Base-by-base conservation (phyloP, 2,329 filamentous ascomycete genomes). In the Lithohypha guttulata region DNA sequence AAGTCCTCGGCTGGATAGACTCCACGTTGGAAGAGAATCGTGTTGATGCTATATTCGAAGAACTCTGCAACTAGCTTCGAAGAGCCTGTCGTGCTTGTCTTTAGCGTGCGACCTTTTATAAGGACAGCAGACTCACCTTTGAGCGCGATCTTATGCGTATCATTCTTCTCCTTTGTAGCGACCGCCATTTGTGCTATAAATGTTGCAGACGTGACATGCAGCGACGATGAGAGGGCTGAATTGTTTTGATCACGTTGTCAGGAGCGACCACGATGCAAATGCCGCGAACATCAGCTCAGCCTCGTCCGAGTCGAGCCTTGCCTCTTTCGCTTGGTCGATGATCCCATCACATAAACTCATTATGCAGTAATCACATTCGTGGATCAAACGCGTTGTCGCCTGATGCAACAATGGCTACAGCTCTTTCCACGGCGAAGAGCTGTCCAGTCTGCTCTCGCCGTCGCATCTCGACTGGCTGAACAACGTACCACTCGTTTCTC, bases 1-100 rank as follows among this genome's bases (percentile, higher is more conserved):
- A 98, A 98, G 66, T 98, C 91, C 57, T 98, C 91, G 37, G 91
- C 85, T 18, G 91, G 91, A 62, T 98, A 80, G 6, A 80, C 76
- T 30, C 75, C 76, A 55, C 76, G 75, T 62, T 96, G 89, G 63
- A 94, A 95, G 37, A 84, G 89, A 51, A 25, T 14, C 27, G 14
- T 39, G 39, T 49, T 42, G 58, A 96, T 95, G 1, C 85, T 95
- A 63, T 94, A 98, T 70, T 98, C 86, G 58, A 98, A 98, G 61
- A 98, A 98, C 68, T 98, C 91, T 30, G 89, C 83, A 42, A 96
- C 86, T 25, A 93, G 75, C 63, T 89, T 93, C 26, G 85, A 77
- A 52, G 78, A 81, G 41, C 78, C 75, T 77, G 48, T 10, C 4
- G 9, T 11, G 26, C n/a, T n/a, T n/a, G n/a, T n/a, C n/a, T n/a